Percentiles rank a stretch among this genome's conserved stretches.
These are phyloP conservation scores for Neofusicoccum ribis DNA, from an alignment of 2,329 filamentous ascomycete genomes.

Conservation along the genomic window DNA sequence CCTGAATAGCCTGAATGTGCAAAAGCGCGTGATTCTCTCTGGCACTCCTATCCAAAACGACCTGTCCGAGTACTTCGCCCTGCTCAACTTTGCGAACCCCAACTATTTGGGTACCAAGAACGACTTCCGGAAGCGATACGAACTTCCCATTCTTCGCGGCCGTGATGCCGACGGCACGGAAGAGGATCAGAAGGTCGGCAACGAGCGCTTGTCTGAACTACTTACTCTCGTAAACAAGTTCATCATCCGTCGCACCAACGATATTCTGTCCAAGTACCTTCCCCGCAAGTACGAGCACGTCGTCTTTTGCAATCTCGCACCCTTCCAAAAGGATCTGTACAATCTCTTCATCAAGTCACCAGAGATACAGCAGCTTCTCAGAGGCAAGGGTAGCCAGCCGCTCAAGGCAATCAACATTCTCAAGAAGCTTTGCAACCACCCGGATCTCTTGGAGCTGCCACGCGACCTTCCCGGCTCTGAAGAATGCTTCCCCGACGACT, in stretches of 20 bases:
- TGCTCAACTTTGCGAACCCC: conserved; percentile 96
- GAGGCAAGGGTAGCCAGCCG: conserved; percentile 92
- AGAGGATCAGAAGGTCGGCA: conserved; percentile 76
- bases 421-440: conserved; percentile 98
- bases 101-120: conserved; percentile 82
- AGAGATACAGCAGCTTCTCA: conserved; percentile 86
- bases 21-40: conserved; percentile 87
- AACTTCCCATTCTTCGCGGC: conserved; percentile 87
- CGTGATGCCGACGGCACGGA: conserved; percentile 89
- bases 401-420: conserved; percentile 94
- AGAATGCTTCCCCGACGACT: conserved; percentile 77
- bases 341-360: conserved; percentile 97
- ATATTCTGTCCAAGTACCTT: conserved; percentile 95
- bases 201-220: conserved; percentile 79
- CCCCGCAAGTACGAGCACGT: conserved; percentile 99
- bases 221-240: conserved; percentile 92
- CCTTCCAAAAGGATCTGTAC: conserved; percentile 91
- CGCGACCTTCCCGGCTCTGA: conserved; percentile 88
- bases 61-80: conserved; percentile 93
- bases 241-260: conserved; percentile 95
- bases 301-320: conserved; percentile 92
- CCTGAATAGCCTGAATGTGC: conserved; percentile 85
- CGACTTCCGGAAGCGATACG: conserved; percentile 92
- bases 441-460: conserved; percentile 81
- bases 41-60: conserved; percentile 98